Base-by-base conservation (phyloP, 2,329 filamentous ascomycete species). In the Fusarium begoniae region DNA sequence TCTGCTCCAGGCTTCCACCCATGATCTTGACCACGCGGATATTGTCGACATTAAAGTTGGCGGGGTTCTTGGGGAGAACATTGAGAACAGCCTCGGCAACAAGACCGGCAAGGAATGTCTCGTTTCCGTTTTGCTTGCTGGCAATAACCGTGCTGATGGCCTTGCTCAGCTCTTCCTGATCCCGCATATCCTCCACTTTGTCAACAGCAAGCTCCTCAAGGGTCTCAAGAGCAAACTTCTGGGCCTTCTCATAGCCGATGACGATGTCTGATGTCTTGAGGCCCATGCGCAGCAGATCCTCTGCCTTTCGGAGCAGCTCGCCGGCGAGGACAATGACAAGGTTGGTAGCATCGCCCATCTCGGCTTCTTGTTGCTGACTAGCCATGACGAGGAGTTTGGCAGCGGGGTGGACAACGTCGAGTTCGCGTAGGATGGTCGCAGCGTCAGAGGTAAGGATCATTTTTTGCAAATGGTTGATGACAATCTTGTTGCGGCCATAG, bases 381-480 rank as follows among this genome's bases (percentile, higher is more conserved):
- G 96, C 96, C 97, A 99, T 99, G 79, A 99, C 96, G 61, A 99
- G 87, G 75, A 99, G 89, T 87, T 99, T 99, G 58, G 96, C 97
- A 66, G 96, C 96, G 72, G 97, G 96, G 87, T 99, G 96, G 64
- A 99, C 95, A 73, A 99, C 96, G 81, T 99, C 96, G 83, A 99
- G 91, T 87, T 99, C 97, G 81, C 95, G 93, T 78, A 99, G 90
- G 82, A 99, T 99, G 48, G 96, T 98, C 76, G 96, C 96, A 75
- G 96, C 96, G 82, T 99, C 96, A 70, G 95, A 98, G 78, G 97
- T 99, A 75, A 99, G 89, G 79, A 98, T 97, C 96, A 99, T 98
- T 89, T 99, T 99, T 85, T 98, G 94, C 73, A 99, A 89, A 86
- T 99, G 97, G 88, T 99, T 99, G 89, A 99, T 98, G 86, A 99